These are phyloP conservation scores for Rachicladosporium sp. DNA, from an alignment of 2,329 filamentous ascomycete species.

Conservation along the genomic window DNA sequence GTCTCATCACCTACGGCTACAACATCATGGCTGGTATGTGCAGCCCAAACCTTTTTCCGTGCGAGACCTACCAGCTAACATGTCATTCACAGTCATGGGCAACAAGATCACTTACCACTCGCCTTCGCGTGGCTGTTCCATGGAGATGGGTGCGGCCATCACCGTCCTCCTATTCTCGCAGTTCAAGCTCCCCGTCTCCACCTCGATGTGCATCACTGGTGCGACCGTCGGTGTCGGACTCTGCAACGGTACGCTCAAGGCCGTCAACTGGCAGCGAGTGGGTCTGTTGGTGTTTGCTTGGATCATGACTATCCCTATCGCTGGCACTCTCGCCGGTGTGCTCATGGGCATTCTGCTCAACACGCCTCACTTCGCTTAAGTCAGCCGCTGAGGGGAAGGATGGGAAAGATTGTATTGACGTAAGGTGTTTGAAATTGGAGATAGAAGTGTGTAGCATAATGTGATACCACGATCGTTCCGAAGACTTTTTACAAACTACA, in stretches of 20 bases:
- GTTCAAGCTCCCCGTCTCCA: slow-evolving; percentile 50
- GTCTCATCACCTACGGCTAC: slow-evolving; percentile 51
- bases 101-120: slow-evolving; percentile 50
- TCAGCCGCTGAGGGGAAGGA: slow-evolving; percentile 6
- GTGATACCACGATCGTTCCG: too few relatives aligned
- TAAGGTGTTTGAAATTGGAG: too few relatives aligned
- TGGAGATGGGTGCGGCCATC: slow-evolving; percentile 49
- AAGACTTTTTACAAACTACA: too few relatives aligned
- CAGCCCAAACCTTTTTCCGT: slow-evolving; percentile 40
- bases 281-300: slow-evolving; percentile 48
- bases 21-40: slow-evolving; percentile 48
- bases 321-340: slow-evolving; percentile 46
- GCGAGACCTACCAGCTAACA: not conserved
- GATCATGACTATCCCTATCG: slow-evolving; percentile 47
- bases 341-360: slow-evolving; percentile 53
- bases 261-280: slow-evolving; percentile 53
- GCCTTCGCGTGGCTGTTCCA: slow-evolving; percentile 46
- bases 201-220: slow-evolving; percentile 52
- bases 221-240: slow-evolving; percentile 51
- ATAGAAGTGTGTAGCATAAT: too few relatives aligned
- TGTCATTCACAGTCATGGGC: slow-evolving; percentile 29
- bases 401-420: not conserved
- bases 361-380: slow-evolving; percentile 34
- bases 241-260: slow-evolving; percentile 45
- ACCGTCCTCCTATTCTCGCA: slow-evolving; percentile 54